A percentile compares a stretch with the other conserved stretches of the same genome.
These are phyloP conservation scores for Endothia cerciana DNA, from an alignment of 2,329 filamentous ascomycete genomes.

Conservation along the genomic window DNA sequence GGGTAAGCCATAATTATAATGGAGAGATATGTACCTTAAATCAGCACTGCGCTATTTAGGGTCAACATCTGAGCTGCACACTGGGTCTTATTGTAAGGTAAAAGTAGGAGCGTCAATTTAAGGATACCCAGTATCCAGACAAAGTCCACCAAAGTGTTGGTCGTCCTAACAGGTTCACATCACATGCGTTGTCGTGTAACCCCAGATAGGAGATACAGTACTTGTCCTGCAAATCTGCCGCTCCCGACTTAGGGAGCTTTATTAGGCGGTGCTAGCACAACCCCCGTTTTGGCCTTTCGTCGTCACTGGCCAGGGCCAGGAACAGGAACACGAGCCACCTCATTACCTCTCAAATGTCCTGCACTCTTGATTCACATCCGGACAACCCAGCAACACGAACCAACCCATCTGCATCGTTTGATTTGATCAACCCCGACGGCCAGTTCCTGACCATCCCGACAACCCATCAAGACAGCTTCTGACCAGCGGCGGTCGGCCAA, in stretches of 20 bases:
- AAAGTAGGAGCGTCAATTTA: not conserved
- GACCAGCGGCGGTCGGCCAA: not conserved
- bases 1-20: not conserved
- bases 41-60: not conserved
- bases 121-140: no score
- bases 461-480: not conserved
- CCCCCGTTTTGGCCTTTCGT: not conserved
- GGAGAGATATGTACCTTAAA: not conserved
- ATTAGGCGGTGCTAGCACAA: not conserved
- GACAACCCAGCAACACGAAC: conserved; percentile 16
- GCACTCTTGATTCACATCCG: conserved; percentile 13
- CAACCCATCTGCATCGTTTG: conserved; percentile 7
- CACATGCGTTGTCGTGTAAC: not conserved
- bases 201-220: not conserved
- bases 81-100: not conserved
- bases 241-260: not conserved
- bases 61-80: not conserved
- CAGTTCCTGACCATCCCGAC: not conserved
- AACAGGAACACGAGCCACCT: conserved; percentile 23
- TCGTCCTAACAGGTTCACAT: not conserved
- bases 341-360: conserved; percentile 25
- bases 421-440: not conserved
- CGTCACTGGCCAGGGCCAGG: conserved; percentile 11
- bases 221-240: not conserved
- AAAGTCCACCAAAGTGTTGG: not conserved